Conservation (phyloP, 2,329 filamentous ascomycete genomes). For the Malbranchea cinnamomea region DNA sequence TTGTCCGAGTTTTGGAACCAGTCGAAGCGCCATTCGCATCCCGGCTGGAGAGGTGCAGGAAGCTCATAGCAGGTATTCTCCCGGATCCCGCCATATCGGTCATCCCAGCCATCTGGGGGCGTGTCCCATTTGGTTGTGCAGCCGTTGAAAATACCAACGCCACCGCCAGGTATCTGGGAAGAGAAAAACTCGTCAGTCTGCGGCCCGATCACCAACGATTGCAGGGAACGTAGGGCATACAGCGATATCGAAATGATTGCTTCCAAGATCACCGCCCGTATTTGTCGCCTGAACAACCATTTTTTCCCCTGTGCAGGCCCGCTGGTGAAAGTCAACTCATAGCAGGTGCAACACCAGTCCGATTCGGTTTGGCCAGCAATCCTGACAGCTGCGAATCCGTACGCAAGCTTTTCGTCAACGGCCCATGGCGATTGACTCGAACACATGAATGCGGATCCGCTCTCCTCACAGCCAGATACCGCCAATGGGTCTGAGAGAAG, state of each 20-base stretch:
- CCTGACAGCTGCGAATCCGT: constrained; percentile 49
- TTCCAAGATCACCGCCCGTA: constrained; percentile 42
- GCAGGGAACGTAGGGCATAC: constrained; percentile 11
- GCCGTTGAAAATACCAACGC: constrained; percentile 41
- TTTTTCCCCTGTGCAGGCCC: constrained; percentile 42
- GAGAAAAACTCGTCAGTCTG: constrained; percentile 10
- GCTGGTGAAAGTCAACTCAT: constrained; percentile 45
- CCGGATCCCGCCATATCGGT: constrained; percentile 43
- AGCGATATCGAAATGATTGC: constrained; percentile 45
- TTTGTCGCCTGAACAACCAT: constrained; percentile 52
- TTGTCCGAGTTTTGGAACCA: constrained; percentile 48
- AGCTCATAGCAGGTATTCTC: constrained; percentile 37
- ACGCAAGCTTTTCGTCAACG: constrained; percentile 42
- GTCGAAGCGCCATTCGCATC: constrained; percentile 50
- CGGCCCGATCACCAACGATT: not conserved
- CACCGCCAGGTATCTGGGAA: constrained; percentile 38
- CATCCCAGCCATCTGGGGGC: constrained; percentile 37
- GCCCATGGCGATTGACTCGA: constrained; percentile 48
- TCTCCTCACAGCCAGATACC: constrained; percentile 37
- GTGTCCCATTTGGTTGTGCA: constrained; percentile 37
- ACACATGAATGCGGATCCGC: constrained; percentile 46
- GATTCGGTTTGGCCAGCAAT: constrained; percentile 41
- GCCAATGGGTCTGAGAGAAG: constrained; percentile 37
- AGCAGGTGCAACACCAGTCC: constrained; percentile 52
- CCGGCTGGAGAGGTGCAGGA: constrained; percentile 39